A percentile compares a stretch with the other conserved stretches of the same genome.
These are phyloP conservation scores for Sisymbrium irio DNA, from an alignment of 345 rosid genomes.

Conservation along the genomic window DNA sequence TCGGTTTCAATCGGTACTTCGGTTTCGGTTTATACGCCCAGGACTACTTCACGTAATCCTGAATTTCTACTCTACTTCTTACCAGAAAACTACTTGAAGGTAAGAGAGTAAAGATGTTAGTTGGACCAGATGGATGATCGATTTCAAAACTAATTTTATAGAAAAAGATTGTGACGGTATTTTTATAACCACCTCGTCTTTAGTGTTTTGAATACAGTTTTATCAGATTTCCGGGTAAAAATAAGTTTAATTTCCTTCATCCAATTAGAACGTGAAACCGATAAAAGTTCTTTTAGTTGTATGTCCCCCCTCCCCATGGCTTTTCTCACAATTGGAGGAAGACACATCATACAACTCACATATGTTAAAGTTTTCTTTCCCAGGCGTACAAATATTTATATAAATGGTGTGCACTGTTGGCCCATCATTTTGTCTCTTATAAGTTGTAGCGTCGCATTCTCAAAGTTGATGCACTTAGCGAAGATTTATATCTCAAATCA, in stretches of 20 bases:
- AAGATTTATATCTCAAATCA: not conserved
- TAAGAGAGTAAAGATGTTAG: not conserved
- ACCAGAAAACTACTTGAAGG: not conserved
- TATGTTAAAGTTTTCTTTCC: not conserved
- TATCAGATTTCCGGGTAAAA: not conserved
- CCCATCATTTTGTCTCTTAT: conserved; percentile 29
- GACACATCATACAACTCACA: conserved; percentile 30
- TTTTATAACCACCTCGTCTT: not conserved
- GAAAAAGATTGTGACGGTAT: not conserved
- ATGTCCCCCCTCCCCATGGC: conserved; percentile 18
- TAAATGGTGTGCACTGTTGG: conserved; percentile 11
- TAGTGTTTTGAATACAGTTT: not conserved
- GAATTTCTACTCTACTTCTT: not conserved
- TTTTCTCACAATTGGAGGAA: conserved; percentile 14
- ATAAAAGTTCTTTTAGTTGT: not conserved
- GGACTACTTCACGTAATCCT: conserved; percentile 17
- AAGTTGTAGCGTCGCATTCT: conserved; percentile 16
- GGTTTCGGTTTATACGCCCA: too few species aligned
- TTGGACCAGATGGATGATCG: not conserved
- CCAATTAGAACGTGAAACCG: conserved; percentile 29
- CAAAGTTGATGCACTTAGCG: not conserved
- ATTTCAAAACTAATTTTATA: not conserved
- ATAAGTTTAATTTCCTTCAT: not conserved
- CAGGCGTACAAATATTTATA: not conserved
- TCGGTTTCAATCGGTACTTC: too few species aligned